phyloP scores from a whole-genome alignment of 75 land plant species.

The Picea glauca region DNA sequence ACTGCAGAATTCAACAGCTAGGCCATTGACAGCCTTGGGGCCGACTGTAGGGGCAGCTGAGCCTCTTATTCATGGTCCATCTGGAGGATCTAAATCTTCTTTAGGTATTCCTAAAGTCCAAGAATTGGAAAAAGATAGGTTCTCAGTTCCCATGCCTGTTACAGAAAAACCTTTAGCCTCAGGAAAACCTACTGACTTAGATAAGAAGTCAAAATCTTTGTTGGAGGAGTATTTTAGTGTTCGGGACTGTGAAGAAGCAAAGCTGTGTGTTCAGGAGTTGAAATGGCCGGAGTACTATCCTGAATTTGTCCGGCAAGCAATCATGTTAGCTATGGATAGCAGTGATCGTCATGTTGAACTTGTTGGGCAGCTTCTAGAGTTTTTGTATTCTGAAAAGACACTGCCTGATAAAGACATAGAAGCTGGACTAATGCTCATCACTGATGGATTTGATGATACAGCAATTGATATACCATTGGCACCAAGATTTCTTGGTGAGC shows the following conservation, averaged over 20 bases:
- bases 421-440: conserved; percentile 57
- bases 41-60: conserved; percentile 10
- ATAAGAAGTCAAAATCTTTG: conserved; percentile 60
- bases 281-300: conserved; percentile 64
- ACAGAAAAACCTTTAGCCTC: conserved; percentile 20
- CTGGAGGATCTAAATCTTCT: conserved; percentile 17
- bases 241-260: conserved; percentile 64
- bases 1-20: conserved; percentile 40
- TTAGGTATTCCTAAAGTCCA: background rate
- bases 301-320: conserved; percentile 62
- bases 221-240: conserved; percentile 81
- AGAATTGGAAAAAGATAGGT: conserved; percentile 8
- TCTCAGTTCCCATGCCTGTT: background rate
- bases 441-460: conserved; percentile 63
- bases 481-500: conserved; percentile 63
- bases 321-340: conserved; percentile 65
- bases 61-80: conserved; percentile 8
- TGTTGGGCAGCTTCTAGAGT: conserved; percentile 50
- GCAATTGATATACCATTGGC: conserved; percentile 80
- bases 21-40: background rate
- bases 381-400: conserved; percentile 34
- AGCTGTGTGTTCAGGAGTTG: conserved; percentile 79
- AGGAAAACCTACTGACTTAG: conserved; percentile 22
- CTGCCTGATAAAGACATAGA: conserved; percentile 40
- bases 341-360: conserved; percentile 43